These are phyloP conservation scores for Colletotrichum chlorophyti DNA, from an alignment of 2,329 filamentous ascomycete species.

Conservation along the genomic window DNA sequence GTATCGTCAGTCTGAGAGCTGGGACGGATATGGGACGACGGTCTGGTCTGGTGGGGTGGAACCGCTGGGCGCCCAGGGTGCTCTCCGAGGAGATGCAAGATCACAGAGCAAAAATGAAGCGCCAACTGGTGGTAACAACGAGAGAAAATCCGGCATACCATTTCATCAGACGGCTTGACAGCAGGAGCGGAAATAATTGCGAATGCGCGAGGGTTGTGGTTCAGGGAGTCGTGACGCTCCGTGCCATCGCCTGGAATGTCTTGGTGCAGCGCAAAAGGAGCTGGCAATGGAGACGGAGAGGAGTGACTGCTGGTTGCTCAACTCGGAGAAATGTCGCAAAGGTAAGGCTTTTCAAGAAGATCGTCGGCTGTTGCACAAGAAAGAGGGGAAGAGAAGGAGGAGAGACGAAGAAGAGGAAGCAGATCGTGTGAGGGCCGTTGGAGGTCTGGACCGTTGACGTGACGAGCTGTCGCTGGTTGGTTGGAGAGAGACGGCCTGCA, in stretches of 20 bases:
- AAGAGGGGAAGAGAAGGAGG: neutral
- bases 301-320: neutral
- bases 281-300: neutral
- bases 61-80: neutral
- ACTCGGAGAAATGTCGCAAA: neutral
- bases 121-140: too few relatives aligned
- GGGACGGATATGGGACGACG: neutral
- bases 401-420: neutral
- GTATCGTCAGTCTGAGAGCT: neutral
- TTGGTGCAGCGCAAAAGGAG: neutral
- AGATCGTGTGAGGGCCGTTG: neutral
- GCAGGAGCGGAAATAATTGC: neutral
- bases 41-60: neutral
- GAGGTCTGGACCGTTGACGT: slow-evolving; percentile 15
- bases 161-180: neutral
- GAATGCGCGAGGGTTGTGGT: neutral
- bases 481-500: neutral
- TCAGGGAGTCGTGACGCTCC: neutral
- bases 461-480: slow-evolving; percentile 8
- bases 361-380: neutral
- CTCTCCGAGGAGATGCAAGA: neutral
- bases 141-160: slow-evolving; percentile 11
- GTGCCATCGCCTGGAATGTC: slow-evolving; percentile 18
- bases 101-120: neutral
- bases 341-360: neutral